Evolutionary conservation across 2,329 filamentous ascomycete genomes (phyloP).

Genomic region (Stagonosporopsis tanaceti): DNA sequence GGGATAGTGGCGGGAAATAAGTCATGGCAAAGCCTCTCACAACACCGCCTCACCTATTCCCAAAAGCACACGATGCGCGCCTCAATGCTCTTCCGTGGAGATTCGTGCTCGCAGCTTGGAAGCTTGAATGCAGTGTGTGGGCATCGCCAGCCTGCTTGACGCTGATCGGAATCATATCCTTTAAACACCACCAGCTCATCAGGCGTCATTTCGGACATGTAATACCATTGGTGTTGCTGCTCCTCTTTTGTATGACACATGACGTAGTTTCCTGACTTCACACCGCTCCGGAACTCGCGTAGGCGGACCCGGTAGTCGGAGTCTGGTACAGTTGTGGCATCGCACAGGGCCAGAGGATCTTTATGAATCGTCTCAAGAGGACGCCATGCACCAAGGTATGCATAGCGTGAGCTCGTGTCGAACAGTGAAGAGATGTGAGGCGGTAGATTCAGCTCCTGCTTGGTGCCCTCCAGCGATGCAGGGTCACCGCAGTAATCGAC

Average conservation of each 20-base stretch:
- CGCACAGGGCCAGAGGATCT: constrained; percentile 40
- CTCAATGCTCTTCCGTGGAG: constrained; percentile 39
- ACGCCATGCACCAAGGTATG: constrained; percentile 43
- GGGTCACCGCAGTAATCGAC: constrained; percentile 30
- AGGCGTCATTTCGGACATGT: constrained; percentile 32
- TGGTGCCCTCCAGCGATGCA: constrained; percentile 21
- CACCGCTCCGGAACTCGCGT: constrained; percentile 27
- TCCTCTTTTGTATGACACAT: constrained; percentile 22
- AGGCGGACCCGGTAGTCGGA: constrained; percentile 27
- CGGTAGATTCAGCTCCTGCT: constrained; percentile 27
- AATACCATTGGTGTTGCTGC: constrained; percentile 38
- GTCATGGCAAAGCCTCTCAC: neutral
- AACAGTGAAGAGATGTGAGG: constrained; percentile 14
- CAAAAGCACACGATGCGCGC: constrained; percentile 32
- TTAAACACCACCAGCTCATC: constrained; percentile 39
- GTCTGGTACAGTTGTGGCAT: constrained; percentile 27
- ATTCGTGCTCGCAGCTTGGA: constrained; percentile 20
- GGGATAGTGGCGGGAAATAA: constrained; percentile 15
- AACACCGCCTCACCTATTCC: constrained; percentile 5
- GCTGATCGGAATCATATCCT: constrained; percentile 33
- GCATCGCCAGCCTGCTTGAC: constrained; percentile 31
- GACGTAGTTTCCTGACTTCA: constrained; percentile 29
- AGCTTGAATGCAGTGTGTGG: constrained; percentile 38
- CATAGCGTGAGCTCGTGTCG: constrained; percentile 25
- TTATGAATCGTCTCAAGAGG: constrained; percentile 32